phyloP scores from a whole-genome alignment of 352 stramenopile genomes.

The Thalassiosira hispida region DNA sequence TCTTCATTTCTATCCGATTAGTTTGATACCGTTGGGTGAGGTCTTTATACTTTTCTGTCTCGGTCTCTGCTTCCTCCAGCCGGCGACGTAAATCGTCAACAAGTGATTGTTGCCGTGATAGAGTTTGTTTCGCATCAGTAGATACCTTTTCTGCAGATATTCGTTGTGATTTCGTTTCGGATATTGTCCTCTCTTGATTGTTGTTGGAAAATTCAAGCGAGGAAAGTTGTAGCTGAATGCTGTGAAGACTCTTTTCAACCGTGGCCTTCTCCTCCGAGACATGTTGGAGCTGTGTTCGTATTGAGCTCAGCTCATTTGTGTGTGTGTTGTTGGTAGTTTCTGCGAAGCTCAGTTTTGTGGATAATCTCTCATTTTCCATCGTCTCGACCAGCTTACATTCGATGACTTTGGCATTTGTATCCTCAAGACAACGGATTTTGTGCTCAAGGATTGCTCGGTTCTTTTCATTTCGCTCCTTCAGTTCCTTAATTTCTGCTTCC shows the following conservation, averaged over 20 bases:
- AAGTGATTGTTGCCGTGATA: conserved; percentile 48
- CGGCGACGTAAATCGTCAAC: conserved; percentile 44
- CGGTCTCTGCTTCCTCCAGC: conserved; percentile 41
- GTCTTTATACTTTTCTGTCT: conserved; percentile 50
- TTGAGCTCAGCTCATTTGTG: conserved; percentile 44
- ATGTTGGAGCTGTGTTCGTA: conserved; percentile 39
- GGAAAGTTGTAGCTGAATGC: conserved; percentile 46
- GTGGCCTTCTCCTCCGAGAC: conserved; percentile 45
- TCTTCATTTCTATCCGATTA: conserved; percentile 63
- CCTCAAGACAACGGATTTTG: conserved; percentile 46
- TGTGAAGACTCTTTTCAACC: conserved; percentile 52
- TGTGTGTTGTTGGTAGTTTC: conserved; percentile 52
- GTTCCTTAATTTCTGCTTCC: conserved; percentile 51
- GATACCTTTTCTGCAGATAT: conserved; percentile 51
- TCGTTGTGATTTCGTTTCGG: conserved; percentile 36
- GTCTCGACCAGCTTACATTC: conserved; percentile 32
- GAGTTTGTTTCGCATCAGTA: conserved; percentile 44
- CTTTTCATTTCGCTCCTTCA: conserved; percentile 38
- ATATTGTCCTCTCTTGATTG: conserved; percentile 37
- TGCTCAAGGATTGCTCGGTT: conserved; percentile 35
- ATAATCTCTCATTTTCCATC: conserved; percentile 44
- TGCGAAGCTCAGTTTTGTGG: conserved; percentile 42
- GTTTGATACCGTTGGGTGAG: conserved; percentile 53
- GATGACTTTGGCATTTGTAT: conserved; percentile 50
- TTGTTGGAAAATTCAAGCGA: conserved; percentile 54